Base-by-base conservation (phyloP, 305 asterid genomes). In the Rubia tinctorum region DNA sequence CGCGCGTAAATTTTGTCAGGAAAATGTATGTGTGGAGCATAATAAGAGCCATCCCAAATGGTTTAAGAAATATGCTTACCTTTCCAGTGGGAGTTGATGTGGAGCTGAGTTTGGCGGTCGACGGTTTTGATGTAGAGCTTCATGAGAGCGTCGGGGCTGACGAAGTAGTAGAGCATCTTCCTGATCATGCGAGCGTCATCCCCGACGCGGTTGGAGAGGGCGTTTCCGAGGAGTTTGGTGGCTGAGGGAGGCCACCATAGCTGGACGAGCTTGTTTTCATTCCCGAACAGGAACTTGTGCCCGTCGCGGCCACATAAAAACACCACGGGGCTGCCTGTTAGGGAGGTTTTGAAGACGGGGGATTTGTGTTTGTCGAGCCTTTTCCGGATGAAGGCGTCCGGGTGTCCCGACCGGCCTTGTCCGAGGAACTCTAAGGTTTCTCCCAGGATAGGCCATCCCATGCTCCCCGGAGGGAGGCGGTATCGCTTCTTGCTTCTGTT, bases 221-320 rank as follows among this genome's bases (percentile, higher is more conserved):
- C 84, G 20, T 75, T 75, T 10, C 91, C 89, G 0, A 90, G 91
- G 72, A 92, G 79, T 68, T 79, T 78, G 53, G 79, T 82, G 15
- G 86, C 88, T 0, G 94, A 87, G 49, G 81, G 61, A 0, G 96
- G 98, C 96, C 96, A 92, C 94, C 96, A 90, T 0, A 80, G 80
- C 4, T 76, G 76, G 45, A 76, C 76, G 6, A 76, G 43, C 72
- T 76, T 71, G 76, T 76, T 76, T 39, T 76, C 76, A 17, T 76
- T 76, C 8, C 72, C 75, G 11, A 76, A 76, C 63, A 76, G 37
- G 20, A 76, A 71, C 61, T 76, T 76, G 42, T 76, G 47, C 9
- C 53, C 80, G 5, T 59, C 72, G 8, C 68, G 39, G 1, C 76
- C 69, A 22, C 75, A 71, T 2, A 76, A 9, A 10, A 76, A 75